Evolutionary conservation across 1,284 basidiomycete species (phyloP).

Genomic region (Melampsora americana): DNA sequence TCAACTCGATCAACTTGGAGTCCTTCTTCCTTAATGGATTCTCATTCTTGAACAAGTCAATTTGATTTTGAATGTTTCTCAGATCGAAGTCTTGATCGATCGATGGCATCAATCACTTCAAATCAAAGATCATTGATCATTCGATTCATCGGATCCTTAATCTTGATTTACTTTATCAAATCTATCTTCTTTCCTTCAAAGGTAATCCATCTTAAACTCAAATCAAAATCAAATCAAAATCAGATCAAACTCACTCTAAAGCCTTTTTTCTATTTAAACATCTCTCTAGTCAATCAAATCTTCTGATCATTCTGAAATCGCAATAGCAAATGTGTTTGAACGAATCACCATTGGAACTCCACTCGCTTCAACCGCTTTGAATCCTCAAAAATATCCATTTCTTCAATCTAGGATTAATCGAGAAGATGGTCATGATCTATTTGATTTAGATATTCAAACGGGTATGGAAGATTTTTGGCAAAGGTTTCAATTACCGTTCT

Average conservation of each 20-base stretch:
- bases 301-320: slow-evolving; percentile 50
- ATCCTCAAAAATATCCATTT: slow-evolving; percentile 79
- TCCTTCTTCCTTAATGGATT: too few relatives aligned
- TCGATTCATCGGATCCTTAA: slow-evolving; percentile 21
- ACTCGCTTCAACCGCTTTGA: slow-evolving; percentile 67
- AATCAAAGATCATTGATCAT: slow-evolving; percentile 32
- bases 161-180: slow-evolving; percentile 17
- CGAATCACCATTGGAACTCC: slow-evolving; percentile 67
- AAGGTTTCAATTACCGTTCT: slow-evolving; percentile 72
- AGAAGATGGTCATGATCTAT: slow-evolving; percentile 68
- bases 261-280: too few relatives aligned
- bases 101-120: slow-evolving; percentile 17
- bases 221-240: too few relatives aligned
- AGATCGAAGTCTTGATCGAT: background rate
- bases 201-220: background rate
- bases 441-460: slow-evolving; percentile 68
- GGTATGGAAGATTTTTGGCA: slow-evolving; percentile 85
- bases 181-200: slow-evolving; percentile 34
- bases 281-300: slow-evolving; percentile 46
- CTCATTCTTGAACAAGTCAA: too few relatives aligned
- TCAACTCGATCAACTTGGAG: too few relatives aligned
- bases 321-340: slow-evolving; percentile 64
- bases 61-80: too few relatives aligned
- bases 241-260: background rate
- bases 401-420: slow-evolving; percentile 67